Evolutionary conservation across 108 stramenopile genomes (phyloP).

Genomic region (Skeletonema grethae): DNA sequence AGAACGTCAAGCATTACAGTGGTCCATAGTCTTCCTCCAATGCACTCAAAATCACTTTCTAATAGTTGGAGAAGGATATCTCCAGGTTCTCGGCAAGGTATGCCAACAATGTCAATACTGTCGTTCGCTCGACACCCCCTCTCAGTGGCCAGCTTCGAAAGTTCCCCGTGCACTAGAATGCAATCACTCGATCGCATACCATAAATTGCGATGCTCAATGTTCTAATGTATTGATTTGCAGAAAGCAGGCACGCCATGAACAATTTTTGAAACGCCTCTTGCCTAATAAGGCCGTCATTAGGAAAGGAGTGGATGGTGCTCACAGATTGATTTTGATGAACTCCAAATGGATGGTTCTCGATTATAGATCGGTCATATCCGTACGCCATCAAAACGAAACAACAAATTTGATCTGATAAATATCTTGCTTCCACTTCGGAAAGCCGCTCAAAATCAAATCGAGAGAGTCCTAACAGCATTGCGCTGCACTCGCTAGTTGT

Average conservation of each 20-base stretch:
- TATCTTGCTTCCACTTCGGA: conserved; percentile 65
- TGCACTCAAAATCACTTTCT: conserved; percentile 67
- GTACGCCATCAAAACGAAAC: conserved; percentile 45
- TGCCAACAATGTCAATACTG: conserved; percentile 22
- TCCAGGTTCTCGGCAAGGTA: conserved; percentile 9
- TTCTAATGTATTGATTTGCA: conserved; percentile 43
- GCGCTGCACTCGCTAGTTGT: conserved; percentile 66
- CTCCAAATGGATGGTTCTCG: conserved; percentile 31
- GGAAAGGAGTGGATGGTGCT: background rate
- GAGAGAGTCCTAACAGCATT: conserved; percentile 62
- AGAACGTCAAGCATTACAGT: conserved; percentile 70
- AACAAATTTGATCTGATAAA: conserved; percentile 63
- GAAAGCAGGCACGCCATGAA: conserved; percentile 57
- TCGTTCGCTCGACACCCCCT: conserved; percentile 7
- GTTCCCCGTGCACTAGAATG: conserved; percentile 6
- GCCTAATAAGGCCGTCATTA: conserved; percentile 4
- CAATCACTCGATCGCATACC: conserved; percentile 14
- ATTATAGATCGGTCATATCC: conserved; percentile 23
- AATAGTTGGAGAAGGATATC: conserved; percentile 65
- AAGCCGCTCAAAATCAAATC: conserved; percentile 68
- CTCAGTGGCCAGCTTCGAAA: background rate
- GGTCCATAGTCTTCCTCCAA: conserved; percentile 71
- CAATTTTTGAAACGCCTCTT: conserved; percentile 33
- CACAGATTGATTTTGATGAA: background rate
- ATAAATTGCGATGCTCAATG: conserved; percentile 29